Conservation (phyloP, 495 filamentous ascomycete genomes). For the Talaromyces proteolyticus region DNA sequence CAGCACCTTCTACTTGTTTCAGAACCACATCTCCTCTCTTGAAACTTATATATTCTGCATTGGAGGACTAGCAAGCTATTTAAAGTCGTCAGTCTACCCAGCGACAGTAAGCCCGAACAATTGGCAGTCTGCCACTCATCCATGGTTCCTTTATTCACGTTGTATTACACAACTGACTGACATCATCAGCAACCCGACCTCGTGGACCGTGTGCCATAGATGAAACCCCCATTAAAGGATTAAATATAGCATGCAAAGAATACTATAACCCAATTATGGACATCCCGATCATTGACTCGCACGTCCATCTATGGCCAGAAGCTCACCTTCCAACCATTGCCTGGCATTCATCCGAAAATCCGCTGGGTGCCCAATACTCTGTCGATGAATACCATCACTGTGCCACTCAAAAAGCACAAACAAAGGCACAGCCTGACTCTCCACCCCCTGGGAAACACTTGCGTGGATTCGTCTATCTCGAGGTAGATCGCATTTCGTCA, state of each 20-base stretch:
- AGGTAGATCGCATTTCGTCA: conserved; percentile 68
- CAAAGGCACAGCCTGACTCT: conserved; percentile 7
- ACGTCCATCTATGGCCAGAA: conserved; percentile 77
- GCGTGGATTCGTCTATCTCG: conserved; percentile 72
- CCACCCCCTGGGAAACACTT: conserved; percentile 19
- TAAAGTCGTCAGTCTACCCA: too few relatives aligned
- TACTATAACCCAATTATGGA: conserved; percentile 12
- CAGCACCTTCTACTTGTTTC: too few relatives aligned
- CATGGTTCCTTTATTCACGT: too few relatives aligned
- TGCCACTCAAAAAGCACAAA: conserved; percentile 9
- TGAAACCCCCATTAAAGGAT: not conserved
- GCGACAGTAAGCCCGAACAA: too few relatives aligned
- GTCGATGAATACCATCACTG: conserved; percentile 48
- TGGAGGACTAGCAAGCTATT: too few relatives aligned
- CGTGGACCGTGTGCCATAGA: too few relatives aligned
- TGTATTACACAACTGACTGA: too few relatives aligned
- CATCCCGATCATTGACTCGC: conserved; percentile 65
- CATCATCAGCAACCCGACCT: too few relatives aligned
- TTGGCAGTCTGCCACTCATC: too few relatives aligned
- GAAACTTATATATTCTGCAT: too few relatives aligned
- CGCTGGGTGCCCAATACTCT: conserved; percentile 57
- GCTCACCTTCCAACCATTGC: conserved; percentile 55
- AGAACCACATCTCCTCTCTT: too few relatives aligned
- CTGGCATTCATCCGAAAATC: conserved; percentile 54
- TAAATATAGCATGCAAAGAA: not conserved